Evolutionary conservation across 2,329 filamentous ascomycete genomes (phyloP).

Genomic region (Anthostomella pinea): DNA sequence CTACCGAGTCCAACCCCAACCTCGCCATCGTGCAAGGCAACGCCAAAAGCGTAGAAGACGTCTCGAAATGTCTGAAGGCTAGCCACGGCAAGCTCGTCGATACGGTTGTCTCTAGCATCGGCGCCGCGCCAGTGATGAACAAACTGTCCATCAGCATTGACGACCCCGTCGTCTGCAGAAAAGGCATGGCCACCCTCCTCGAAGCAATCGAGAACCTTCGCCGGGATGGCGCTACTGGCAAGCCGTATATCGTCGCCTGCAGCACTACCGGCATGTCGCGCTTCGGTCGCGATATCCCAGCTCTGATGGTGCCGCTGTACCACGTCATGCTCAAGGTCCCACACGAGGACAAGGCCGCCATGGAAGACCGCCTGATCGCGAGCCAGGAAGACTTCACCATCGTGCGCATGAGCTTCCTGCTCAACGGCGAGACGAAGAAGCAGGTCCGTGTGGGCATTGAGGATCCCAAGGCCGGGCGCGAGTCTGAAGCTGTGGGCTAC

Average conservation of each 20-base stretch:
- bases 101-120: constrained; percentile 47
- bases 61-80: constrained; percentile 37
- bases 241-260: constrained; percentile 37
- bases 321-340: constrained; percentile 38
- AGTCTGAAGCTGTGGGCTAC: constrained; percentile 44
- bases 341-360: constrained; percentile 46
- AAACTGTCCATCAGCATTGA: constrained; percentile 34
- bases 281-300: constrained; percentile 41
- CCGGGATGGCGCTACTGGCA: constrained; percentile 21
- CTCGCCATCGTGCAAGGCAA: constrained; percentile 49
- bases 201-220: constrained; percentile 34
- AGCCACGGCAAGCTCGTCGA: constrained; percentile 39
- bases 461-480: constrained; percentile 29
- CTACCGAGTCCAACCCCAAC: constrained; percentile 31
- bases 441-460: constrained; percentile 40
- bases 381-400: constrained; percentile 36
- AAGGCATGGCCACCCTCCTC: constrained; percentile 43
- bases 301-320: constrained; percentile 44
- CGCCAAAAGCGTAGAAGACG: constrained; percentile 38
- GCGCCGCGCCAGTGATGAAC: constrained; percentile 32
- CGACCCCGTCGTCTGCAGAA: constrained; percentile 47
- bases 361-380: constrained; percentile 38
- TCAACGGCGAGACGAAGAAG: constrained; percentile 27
- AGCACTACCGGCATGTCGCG: constrained; percentile 43
- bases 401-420: constrained; percentile 38